phyloP scores from a whole-genome alignment of 2,329 filamentous ascomycete species.

The Colletotrichum plurivorum region DNA sequence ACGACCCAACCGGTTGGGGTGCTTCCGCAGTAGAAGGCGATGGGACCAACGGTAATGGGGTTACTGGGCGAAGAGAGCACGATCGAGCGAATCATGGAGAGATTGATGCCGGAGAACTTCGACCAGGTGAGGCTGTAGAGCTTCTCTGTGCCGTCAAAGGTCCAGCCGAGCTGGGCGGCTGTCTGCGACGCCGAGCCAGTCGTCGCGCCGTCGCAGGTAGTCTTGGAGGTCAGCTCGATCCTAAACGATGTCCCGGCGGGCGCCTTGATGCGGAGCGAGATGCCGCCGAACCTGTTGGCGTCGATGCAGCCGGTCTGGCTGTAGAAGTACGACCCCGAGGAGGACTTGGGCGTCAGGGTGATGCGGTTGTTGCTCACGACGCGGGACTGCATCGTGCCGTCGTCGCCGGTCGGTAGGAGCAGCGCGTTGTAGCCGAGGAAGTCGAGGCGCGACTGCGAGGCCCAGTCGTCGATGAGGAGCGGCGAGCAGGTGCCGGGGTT shows the following conservation, averaged over 20 bases:
- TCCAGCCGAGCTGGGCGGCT: conserved; percentile 68
- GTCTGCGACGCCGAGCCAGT: conserved; percentile 56
- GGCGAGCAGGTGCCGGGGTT: conserved; percentile 51
- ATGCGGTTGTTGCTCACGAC: conserved; percentile 65
- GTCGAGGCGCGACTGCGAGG: conserved; percentile 72
- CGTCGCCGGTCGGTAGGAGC: conserved; percentile 68
- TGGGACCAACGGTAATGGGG: conserved; percentile 67
- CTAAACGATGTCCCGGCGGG: conserved; percentile 64
- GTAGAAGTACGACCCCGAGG: conserved; percentile 68
- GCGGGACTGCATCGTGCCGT: conserved; percentile 69
- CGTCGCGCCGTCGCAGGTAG: conserved; percentile 57
- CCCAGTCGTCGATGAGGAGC: conserved; percentile 71
- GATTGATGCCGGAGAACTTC: conserved; percentile 65
- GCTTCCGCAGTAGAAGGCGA: conserved; percentile 71
- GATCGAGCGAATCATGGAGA: conserved; percentile 65
- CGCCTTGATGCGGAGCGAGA: conserved; percentile 69
- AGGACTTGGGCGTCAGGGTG: conserved; percentile 64
- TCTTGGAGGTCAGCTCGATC: conserved; percentile 65
- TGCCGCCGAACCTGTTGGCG: conserved; percentile 66
- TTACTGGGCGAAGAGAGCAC: conserved; percentile 63
- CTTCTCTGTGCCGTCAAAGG: conserved; percentile 71
- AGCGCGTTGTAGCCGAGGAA: conserved; percentile 74
- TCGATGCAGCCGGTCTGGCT: conserved; percentile 69
- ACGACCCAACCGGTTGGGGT: conserved; percentile 64
- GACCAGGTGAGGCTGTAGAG: conserved; percentile 71